phyloP scores from a whole-genome alignment of 352 stramenopile species.

The Phytopythium aichiense region DNA sequence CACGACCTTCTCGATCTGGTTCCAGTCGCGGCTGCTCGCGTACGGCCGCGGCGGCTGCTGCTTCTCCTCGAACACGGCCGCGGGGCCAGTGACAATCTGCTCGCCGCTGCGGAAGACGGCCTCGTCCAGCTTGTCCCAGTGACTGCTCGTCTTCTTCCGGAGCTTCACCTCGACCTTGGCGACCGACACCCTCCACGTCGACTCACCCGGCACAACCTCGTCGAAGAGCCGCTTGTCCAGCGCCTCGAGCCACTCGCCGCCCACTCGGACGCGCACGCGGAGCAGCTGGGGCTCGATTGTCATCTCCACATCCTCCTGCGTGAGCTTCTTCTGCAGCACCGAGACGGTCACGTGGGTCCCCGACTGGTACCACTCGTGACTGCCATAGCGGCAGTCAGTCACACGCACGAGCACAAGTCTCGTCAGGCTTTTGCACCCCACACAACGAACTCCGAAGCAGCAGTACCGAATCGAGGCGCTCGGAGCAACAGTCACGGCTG shows the following conservation, averaged over 20 bases:
- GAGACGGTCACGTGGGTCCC: conserved; percentile 73
- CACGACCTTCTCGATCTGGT: conserved; percentile 80
- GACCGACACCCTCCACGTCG: conserved; percentile 52
- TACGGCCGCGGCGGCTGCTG: conserved; percentile 56
- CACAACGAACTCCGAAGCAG: background rate
- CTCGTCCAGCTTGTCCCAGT: conserved; percentile 79
- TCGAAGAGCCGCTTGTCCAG: conserved; percentile 72
- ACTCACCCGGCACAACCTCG: conserved; percentile 51
- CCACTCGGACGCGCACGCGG: conserved; percentile 39
- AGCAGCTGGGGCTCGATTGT: conserved; percentile 51
- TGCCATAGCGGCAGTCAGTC: conserved; percentile 10
- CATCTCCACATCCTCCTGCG: conserved; percentile 57
- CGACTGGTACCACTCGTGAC: conserved; percentile 89
- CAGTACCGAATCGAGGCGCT: conserved; percentile 26
- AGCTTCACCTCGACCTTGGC: conserved; percentile 84
- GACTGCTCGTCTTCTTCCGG: conserved; percentile 54
- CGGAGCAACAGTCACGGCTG: conserved; percentile 9
- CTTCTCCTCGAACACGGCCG: conserved; percentile 62
- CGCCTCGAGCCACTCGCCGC: conserved; percentile 50
- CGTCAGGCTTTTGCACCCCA: background rate
- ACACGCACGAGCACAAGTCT: background rate
- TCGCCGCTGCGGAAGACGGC: conserved; percentile 34
- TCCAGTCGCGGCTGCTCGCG: conserved; percentile 85
- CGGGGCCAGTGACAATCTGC: conserved; percentile 46
- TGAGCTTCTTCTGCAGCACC: conserved; percentile 80